Percentiles rank a stretch among this genome's conserved stretches.
Conservation (phyloP, 2,329 filamentous ascomycete genomes). For the Colletotrichum endophyticum region DNA sequence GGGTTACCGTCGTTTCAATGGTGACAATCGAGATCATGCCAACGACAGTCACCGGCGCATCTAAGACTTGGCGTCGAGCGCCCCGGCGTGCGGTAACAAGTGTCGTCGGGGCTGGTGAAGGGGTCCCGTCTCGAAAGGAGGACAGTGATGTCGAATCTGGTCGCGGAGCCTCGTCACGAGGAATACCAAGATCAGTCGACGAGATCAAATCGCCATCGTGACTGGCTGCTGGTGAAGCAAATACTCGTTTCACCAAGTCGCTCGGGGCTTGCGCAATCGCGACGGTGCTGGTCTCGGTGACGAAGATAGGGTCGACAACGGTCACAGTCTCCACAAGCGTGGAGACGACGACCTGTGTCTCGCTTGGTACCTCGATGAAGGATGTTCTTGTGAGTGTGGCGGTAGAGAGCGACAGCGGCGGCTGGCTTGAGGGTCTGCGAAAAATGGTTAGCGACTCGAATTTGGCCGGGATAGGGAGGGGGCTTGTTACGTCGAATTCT, state of each 20-base stretch:
- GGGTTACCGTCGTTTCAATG: constrained; percentile 9
- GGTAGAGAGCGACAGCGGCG: not conserved
- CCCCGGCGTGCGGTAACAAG: not conserved
- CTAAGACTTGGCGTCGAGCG: not conserved
- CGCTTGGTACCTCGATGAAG: constrained; percentile 22
- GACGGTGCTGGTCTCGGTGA: constrained; percentile 26
- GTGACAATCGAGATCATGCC: not conserved
- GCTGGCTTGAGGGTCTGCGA: not conserved
- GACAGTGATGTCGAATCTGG: not conserved
- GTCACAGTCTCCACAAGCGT: constrained; percentile 29
- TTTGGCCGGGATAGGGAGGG: not conserved
- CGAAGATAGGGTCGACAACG: constrained; percentile 25
- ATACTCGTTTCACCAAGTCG: not conserved
- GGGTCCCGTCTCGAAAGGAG: not conserved
- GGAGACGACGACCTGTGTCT: constrained; percentile 17
- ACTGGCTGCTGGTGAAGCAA: not conserved
- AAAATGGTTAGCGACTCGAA: not conserved
- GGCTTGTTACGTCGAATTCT: not conserved
- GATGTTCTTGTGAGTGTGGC: constrained; percentile 19
- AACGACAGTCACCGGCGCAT: not conserved
- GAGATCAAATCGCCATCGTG: not conserved
- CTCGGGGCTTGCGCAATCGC: constrained; percentile 25
- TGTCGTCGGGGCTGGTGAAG: not conserved
- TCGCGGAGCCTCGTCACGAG: not conserved
- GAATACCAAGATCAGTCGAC: too few species aligned